Percentiles rank a stretch among this genome's conserved stretches.
phyloP scores from a whole-genome alignment of 371 early-diverging fungal species.

The Neoconidiobolus thromboides region DNA sequence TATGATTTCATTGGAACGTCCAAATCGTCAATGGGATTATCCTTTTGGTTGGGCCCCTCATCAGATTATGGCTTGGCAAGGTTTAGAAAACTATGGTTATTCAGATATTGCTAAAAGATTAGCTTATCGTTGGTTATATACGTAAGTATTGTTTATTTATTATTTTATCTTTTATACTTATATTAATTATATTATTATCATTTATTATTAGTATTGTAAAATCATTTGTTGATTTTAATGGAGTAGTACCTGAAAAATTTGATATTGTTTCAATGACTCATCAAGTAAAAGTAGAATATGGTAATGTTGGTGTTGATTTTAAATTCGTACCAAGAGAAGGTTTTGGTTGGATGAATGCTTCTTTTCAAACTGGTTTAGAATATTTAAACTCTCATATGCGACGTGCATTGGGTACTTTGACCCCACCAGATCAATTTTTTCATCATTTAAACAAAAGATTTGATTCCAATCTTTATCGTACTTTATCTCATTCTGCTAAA shows the following conservation, averaged over 20 bases:
- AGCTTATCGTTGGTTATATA: constrained; percentile 90
- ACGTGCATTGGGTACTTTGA: constrained; percentile 63
- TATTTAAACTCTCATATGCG: constrained; percentile 50
- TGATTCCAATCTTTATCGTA: background rate
- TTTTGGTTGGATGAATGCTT: constrained; percentile 97
- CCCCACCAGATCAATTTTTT: constrained; percentile 50
- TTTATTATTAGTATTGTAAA: constrained; percentile 42
- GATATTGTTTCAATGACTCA: constrained; percentile 85
- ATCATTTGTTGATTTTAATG: constrained; percentile 90
- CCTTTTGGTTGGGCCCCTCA: constrained; percentile 96
- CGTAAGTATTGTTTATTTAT: too few species aligned
- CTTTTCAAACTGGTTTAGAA: constrained; percentile 63
- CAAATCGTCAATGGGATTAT: constrained; percentile 93
- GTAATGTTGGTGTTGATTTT: constrained; percentile 86
- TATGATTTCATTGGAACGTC: constrained; percentile 47
- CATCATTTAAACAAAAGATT: background rate
- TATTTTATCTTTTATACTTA: too few species aligned
- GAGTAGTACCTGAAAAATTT: constrained; percentile 93
- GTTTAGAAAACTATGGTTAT: constrained; percentile 68
- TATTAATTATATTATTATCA: too few species aligned
- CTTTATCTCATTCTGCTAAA: background rate
- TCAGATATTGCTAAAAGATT: constrained; percentile 51
- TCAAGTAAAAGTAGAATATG: constrained; percentile 83
- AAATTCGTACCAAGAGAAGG: constrained; percentile 88
- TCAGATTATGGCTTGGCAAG: constrained; percentile 91